Base-by-base conservation (phyloP, 345 rosid genomes). In the Lepidium sativum region DNA sequence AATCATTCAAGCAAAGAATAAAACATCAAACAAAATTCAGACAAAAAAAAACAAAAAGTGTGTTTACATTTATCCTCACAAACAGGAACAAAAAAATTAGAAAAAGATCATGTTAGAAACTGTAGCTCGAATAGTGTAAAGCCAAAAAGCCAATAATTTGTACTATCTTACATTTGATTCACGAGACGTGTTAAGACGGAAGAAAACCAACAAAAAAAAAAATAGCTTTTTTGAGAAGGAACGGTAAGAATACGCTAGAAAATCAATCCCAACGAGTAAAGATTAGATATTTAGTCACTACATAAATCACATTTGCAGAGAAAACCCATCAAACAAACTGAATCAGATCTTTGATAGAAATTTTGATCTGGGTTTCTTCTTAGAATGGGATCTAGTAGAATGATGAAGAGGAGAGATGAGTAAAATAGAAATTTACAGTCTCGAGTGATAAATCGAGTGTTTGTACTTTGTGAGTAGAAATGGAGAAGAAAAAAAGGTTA, bases 1-100 rank as follows among this genome's bases (percentile, higher is more conserved):
- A 52, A 66, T 60, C 72, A 60, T 53, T 13, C 72, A 79, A 79
- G 83, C 69, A 82, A 82, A 50, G 86, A 79, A 79, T 77, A 58
- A 64, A 68, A 39, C 44, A n/a, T 32, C 7, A 40, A 25, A 15
- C 18, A 23, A 55, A 35, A 37, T 57, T 8, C 63, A 44, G 65
- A 60, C 42, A 23, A 60, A 38, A n/a, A n/a, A 60, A 38, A 29
- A n/a, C n/a, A 0, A 39, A n/a, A 48, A 15, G 43, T 8, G 54
- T 40, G 11, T 42, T 20, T 23, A 62, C 67, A 50, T 47, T 59
- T 60, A 43, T 59, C 29, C 29, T 43, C 13, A 60, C 9, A 15
- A 20, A 27, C 31, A 27, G 31, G 7, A 5, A 20, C 11, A 11
- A n/a, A 43, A 43, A 55, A 68, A 49, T n/a, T n/a, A n/a, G n/a